A percentile compares a stretch with the other conserved stretches of the same genome.
Evolutionary conservation across 768 basidiomycete species (phyloP).

Genomic region (Brasilioporus rufonigricans): DNA sequence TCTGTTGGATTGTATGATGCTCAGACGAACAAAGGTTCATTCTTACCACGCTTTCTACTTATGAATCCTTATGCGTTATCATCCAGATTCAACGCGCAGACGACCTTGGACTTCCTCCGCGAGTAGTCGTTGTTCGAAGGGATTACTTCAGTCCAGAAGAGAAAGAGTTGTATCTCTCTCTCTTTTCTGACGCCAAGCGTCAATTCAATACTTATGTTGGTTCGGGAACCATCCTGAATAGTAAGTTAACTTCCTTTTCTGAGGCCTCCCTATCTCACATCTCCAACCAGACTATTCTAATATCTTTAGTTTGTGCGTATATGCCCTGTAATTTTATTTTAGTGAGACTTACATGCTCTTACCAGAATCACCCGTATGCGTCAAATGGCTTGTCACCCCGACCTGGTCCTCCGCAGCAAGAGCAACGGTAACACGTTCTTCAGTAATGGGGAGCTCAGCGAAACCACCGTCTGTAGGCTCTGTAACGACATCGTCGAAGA

Average conservation of each 20-base stretch:
- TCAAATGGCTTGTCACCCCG: slow-evolving; percentile 94
- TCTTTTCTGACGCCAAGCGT: slow-evolving; percentile 91
- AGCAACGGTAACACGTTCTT: slow-evolving; percentile 64
- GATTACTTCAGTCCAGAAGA: slow-evolving; percentile 97
- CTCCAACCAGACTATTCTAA: slow-evolving; percentile 73
- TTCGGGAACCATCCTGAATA: slow-evolving; percentile 88
- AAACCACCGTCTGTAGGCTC: slow-evolving; percentile 88
- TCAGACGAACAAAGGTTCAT: slow-evolving; percentile 78
- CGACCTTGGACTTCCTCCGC: slow-evolving; percentile 91
- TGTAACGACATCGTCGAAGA: slow-evolving; percentile 98
- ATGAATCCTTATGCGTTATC: neutral
- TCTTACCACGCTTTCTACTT: neutral
- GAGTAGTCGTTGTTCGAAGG: slow-evolving; percentile 81
- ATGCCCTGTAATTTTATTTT: neutral
- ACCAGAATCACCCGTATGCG: slow-evolving; percentile 93
- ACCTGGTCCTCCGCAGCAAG: slow-evolving; percentile 87
- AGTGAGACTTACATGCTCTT: slow-evolving; percentile 12
- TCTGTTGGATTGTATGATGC: slow-evolving; percentile 92
- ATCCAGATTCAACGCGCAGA: slow-evolving; percentile 87
- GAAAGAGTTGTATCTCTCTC: slow-evolving; percentile 87
- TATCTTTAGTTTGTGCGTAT: slow-evolving; percentile 72
- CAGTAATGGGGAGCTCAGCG: slow-evolving; percentile 54
- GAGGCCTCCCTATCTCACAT: slow-evolving; percentile 5
- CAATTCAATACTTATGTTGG: slow-evolving; percentile 90
- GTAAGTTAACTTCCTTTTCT: slow-evolving; percentile 44